A percentile compares a stretch with the other conserved stretches of the same genome.
Conservation (phyloP, 352 stramenopile genomes). For the Pythium pyrilobum region DNA sequence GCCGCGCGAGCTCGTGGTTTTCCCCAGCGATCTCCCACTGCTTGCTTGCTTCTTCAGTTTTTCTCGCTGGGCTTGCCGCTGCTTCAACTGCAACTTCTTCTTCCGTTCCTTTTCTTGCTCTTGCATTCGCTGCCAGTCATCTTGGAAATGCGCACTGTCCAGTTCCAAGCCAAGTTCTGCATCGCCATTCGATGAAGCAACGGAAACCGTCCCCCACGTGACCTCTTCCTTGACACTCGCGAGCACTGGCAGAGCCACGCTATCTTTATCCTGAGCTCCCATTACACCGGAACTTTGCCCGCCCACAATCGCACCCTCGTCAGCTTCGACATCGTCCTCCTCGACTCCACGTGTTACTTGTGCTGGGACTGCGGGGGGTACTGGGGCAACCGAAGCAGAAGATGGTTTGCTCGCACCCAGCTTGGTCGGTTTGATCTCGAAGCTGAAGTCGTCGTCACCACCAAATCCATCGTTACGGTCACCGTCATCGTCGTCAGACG, state of each 20-base stretch:
- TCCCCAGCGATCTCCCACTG: slow-evolving; percentile 12
- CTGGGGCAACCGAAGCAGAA: too few relatives aligned
- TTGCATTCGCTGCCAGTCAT: slow-evolving; percentile 71
- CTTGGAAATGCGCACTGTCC: slow-evolving; percentile 30
- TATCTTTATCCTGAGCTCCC: too few relatives aligned
- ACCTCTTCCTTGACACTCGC: background rate
- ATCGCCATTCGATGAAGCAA: slow-evolving; percentile 1
- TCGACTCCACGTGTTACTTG: background rate
- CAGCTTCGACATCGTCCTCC: background rate
- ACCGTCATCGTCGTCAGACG: background rate
- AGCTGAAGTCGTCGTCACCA: slow-evolving; percentile 31
- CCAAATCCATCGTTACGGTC: slow-evolving; percentile 16
- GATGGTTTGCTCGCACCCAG: too few relatives aligned
- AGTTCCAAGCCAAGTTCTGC: background rate
- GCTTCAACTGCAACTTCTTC: slow-evolving; percentile 63
- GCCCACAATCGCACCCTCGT: too few relatives aligned
- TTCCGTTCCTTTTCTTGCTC: slow-evolving; percentile 66
- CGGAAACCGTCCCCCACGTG: background rate
- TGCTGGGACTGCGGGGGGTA: too few relatives aligned
- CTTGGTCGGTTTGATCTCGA: slow-evolving; percentile 44
- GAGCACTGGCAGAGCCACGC: too few relatives aligned
- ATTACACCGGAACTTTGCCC: too few relatives aligned
- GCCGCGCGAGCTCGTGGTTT: slow-evolving; percentile 7
- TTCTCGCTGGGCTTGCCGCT: slow-evolving; percentile 71
- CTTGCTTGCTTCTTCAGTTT: slow-evolving; percentile 62